Base-by-base conservation (phyloP, 225 moss, liverwort and hornwort genomes). In the Pseudoscleropodium purum region DNA sequence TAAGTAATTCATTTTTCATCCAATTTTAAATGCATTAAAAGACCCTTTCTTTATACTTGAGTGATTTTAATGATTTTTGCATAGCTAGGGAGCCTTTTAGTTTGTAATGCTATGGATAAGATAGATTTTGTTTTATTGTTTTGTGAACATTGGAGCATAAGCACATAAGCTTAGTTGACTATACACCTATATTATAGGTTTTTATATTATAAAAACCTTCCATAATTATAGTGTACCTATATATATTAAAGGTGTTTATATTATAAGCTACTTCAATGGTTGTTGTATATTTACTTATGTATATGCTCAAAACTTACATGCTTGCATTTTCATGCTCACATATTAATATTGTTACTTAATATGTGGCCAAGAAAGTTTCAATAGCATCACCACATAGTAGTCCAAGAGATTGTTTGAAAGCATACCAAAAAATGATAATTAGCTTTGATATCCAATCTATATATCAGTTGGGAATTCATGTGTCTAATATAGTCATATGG, bases 391-490 rank as follows among this genome's bases (percentile, higher is more conserved):
- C 45, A 74, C 0, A 30, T 0, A 45, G 0, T 74, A 45, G 29
- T 45, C 45, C 17, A 74, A 29, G 4, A 29, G 29, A 74, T 30
- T 45, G 6, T 45, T 10, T 43, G 5, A 73, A 30, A 45, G 3
- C 10, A 30, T 30, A 74, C 30, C 18, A 1, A 30, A 0, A 2
- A 4, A 6, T 43, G 7, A 45, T 2, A 43, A 43, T 0, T 43
- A 3, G 17, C 3, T 43, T 45, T 3, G 17, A 45, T 73, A 3
- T 43, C 4, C 1, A 0, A 2, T 10, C 1, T 10, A 27, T 43
- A 43, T 4, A 5, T 43, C 0, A 1, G 0, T 9, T 14, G 1
- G 7, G 0, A 73, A 73, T 26, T 27, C 0, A 26, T 43, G 43
- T 73, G 16, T 45, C 3, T 0, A 30, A 29, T 45, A 30, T 29